Conservation (phyloP, 805 yeast species). For the Wickerhamiella domercqiae region DNA sequence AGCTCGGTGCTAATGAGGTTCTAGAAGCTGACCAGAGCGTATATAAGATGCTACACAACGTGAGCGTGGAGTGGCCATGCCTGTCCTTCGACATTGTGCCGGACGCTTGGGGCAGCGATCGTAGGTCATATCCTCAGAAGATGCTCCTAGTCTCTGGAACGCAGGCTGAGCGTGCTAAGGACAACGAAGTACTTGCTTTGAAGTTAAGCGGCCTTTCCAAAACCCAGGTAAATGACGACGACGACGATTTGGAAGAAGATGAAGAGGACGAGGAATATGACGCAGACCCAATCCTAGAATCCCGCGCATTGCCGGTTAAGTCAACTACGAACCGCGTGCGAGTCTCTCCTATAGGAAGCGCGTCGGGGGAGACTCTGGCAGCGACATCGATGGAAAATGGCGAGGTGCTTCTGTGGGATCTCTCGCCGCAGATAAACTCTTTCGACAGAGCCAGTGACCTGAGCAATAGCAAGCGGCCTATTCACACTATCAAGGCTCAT, state of each 20-base stretch:
- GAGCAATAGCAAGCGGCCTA: conserved; percentile 71
- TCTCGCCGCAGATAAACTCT: conserved; percentile 63
- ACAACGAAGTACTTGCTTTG: conserved; percentile 75
- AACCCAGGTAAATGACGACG: conserved; percentile 77
- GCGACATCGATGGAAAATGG: conserved; percentile 86
- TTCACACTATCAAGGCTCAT: conserved; percentile 67
- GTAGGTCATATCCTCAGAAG: conserved; percentile 81
- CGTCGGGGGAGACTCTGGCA: conserved; percentile 66
- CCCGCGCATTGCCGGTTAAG: conserved; percentile 59
- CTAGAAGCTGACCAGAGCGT: conserved; percentile 93
- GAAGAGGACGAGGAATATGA: conserved; percentile 63
- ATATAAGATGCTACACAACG: conserved; percentile 90
- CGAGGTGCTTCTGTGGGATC: conserved; percentile 72
- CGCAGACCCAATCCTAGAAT: conserved; percentile 71
- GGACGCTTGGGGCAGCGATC: conserved; percentile 71
- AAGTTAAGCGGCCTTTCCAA: conserved; percentile 69
- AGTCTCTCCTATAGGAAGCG: conserved; percentile 59
- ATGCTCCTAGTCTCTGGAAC: conserved; percentile 81
- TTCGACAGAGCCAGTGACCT: conserved; percentile 78
- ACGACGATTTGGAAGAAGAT: conserved; percentile 59
- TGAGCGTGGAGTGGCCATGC: conserved; percentile 95
- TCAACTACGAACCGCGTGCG: conserved; percentile 83
- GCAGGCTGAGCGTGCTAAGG: conserved; percentile 75
- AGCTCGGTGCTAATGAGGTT: conserved; percentile 89
- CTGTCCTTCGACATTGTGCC: conserved; percentile 79